Base-by-base conservation (phyloP, 352 stramenopile genomes). In the Pythium aquatile region DNA sequence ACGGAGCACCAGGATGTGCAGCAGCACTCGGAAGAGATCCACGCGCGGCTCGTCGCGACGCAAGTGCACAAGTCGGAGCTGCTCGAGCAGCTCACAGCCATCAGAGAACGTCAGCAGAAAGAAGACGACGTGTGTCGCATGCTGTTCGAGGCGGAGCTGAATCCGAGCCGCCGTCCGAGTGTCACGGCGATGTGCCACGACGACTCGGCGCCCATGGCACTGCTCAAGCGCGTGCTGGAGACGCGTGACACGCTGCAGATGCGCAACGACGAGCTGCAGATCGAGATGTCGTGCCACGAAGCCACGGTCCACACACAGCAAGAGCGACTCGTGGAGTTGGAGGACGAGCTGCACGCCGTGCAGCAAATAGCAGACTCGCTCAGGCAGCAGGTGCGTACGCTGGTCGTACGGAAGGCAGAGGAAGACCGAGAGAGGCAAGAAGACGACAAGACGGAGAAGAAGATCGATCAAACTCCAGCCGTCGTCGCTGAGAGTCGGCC, bases 21-120 rank as follows among this genome's bases (percentile, higher is more conserved):
- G 13, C 68, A 73, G 5, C 75, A 90, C 33, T 68, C 73, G 1
- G 79, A 90, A 6, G 79, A 89, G 52, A 66, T 92, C 17, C 83
- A 90, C 52, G 59, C 67, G 17, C 70, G 75, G 11, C 70, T 90
- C 8, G 75, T 90, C 17, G 74, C 77, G 7, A 72, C 75, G 1
- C 75, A 90, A 55, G 58, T 68, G 33, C 44, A 63, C 16, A 70
- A 72, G 11, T 60, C 47, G 7, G 53, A 69, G 42, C 29, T 69
- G 29, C 51, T 69, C 30, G 66, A 70, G 54, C 39, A 60, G 51
- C 24, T 72, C 37, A 49, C 29, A 42, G 11, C 29, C 14, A 49
- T 68, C 42, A 54, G 70, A 47, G 40, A 56, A 5, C n/a, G 55
- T 1, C 37, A 60, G 26, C 37, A 54, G 49, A 54, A 61, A 60